A percentile compares a stretch with the other conserved stretches of the same genome.
Conservation (phyloP, 2,329 filamentous ascomycete species). For the Aspergillus flavus region DNA sequence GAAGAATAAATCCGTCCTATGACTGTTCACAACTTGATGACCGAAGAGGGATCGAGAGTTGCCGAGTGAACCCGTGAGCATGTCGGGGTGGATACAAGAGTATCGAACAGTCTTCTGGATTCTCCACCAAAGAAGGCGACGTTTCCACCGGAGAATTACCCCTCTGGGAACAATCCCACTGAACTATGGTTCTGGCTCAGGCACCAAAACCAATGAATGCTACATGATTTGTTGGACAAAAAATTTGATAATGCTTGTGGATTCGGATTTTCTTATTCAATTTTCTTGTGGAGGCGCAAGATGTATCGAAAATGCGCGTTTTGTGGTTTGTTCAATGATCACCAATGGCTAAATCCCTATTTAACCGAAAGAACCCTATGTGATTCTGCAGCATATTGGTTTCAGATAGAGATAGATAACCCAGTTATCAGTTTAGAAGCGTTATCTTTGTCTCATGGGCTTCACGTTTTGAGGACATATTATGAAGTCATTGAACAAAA, state of each 20-base stretch:
- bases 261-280: neutral
- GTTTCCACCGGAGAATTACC: conserved; percentile 32
- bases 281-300: neutral
- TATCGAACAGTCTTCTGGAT: conserved; percentile 8
- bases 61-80: neutral
- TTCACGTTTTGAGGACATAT: neutral
- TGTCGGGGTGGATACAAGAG: neutral
- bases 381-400: neutral
- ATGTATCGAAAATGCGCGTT: neutral
- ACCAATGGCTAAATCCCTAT: neutral
- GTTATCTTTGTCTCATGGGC: neutral
- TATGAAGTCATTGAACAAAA: neutral
- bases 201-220: neutral
- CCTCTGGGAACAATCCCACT: conserved; percentile 11
- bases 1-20: neutral
- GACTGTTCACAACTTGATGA: neutral
- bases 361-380: neutral
- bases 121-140: conserved; percentile 26
- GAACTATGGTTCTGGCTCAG: neutral
- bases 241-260: neutral
- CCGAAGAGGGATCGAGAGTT: neutral
- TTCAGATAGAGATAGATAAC: neutral
- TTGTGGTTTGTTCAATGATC: neutral
- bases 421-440: neutral
- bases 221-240: neutral